Evolutionary conservation across 148 eudicot species (phyloP), one percentile per base, ranked within the genome.

Genomic region (Salicornia ramosissima): DNA sequence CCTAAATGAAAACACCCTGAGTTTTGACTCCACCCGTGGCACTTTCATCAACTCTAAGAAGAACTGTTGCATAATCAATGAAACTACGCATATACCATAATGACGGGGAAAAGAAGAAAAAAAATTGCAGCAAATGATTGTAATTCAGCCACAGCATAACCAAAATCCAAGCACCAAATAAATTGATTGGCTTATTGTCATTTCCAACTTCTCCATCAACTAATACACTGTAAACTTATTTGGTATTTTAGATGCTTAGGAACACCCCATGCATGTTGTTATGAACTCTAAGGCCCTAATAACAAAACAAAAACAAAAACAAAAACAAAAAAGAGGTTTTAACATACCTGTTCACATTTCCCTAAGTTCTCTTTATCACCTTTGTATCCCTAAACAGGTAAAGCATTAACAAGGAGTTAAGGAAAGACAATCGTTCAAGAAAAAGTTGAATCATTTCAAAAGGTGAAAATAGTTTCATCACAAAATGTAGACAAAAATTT

Each of bases 41-140:
- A 94, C 96, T 83, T 83, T 84, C 97, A 94, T 91, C 75, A 90
- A 74, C 78, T 91, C 92, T 75, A 94, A 74, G 77, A 94, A 91
- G 77, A 94, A 94, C 99, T 94, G 87, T 70, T 31, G 55, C 75
- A 67, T 28, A 26, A 67, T 65, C 34, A 71, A 21, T 25, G 57
- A 42, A 50, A 77, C 46, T 33, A 42, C 36, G 16, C 9, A 34
- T 67, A 21, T 12, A 39, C 31, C 43, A 65, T 19, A 13, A 39
- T 45, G 10, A 1, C 10, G n/a, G n/a, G n/a, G n/a, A n/a, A n/a
- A n/a, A n/a, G n/a, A n/a, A n/a, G n/a, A n/a, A n/a, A n/a, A n/a
- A n/a, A n/a, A n/a, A 18, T 62, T 52, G 52, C 69, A 30, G 31
- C 68, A 26, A 39, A 31, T 16, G 29, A 60, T 36, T 59, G 25